Evolutionary conservation across 2,329 filamentous ascomycete species (phyloP).

Genomic region (Coleophoma eucalyptorum): DNA sequence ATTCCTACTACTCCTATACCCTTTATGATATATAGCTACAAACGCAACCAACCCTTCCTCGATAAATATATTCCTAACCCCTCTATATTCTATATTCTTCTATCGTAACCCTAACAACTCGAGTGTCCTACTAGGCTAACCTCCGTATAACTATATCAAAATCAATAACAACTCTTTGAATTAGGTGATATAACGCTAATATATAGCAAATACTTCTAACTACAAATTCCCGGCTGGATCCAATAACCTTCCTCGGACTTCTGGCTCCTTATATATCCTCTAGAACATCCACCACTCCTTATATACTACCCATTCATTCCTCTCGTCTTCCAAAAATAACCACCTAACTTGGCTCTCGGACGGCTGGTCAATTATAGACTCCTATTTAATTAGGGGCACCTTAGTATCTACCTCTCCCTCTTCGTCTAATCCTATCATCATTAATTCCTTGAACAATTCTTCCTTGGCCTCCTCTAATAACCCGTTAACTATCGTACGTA

Average conservation of each 20-base stretch:
- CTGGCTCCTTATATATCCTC: no score
- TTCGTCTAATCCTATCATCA: no score
- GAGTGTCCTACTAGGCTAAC: constrained; percentile 2
- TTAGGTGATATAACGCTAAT: no score
- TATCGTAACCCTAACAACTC: constrained; percentile 10
- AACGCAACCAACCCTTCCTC: constrained; percentile 12
- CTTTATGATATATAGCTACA: constrained; percentile 19
- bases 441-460: constrained; percentile 5
- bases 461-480: constrained; percentile 1
- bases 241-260: no score
- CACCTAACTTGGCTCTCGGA: neutral
- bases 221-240: neutral
- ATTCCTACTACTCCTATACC: no score
- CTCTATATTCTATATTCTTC: constrained; percentile 8
- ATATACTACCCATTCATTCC: no score
- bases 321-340: neutral
- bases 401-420: no score
- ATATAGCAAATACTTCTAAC: no score
- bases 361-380: neutral
- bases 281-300: no score
- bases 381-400: neutral
- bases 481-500: constrained; percentile 1
- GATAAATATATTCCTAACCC: constrained; percentile 10
- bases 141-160: constrained; percentile 7
- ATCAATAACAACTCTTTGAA: constrained; percentile 4